Percentiles rank a stretch among this genome's conserved stretches.
Conservation (phyloP, 768 basidiomycete species). For the Leccinum subtestaceum region DNA sequence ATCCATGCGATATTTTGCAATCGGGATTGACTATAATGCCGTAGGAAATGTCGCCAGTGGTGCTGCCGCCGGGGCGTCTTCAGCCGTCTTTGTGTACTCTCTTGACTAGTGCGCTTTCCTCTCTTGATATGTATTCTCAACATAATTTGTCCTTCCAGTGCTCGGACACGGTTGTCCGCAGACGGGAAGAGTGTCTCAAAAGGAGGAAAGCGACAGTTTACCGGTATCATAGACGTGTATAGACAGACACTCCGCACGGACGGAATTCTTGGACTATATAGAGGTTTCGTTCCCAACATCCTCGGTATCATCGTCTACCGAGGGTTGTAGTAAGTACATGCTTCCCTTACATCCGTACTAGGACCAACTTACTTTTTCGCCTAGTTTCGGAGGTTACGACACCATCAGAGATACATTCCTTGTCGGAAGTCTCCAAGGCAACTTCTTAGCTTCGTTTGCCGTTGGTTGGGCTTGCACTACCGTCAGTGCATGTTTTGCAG, state of each 20-base stretch:
- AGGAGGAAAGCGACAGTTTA: conserved; percentile 41
- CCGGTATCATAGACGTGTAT: conserved; percentile 42
- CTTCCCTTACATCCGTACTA: neutral
- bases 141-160: conserved; percentile 21
- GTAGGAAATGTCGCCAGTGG: conserved; percentile 42
- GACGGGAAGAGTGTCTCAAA: conserved; percentile 37
- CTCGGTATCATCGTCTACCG: conserved; percentile 43
- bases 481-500: conserved; percentile 17
- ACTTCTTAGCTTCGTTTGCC: conserved; percentile 40
- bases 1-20: neutral
- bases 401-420: conserved; percentile 38
- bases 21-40: neutral
- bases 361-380: neutral
- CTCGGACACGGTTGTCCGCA: conserved; percentile 41
- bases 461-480: conserved; percentile 43
- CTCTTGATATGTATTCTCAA: neutral
- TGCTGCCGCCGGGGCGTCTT: conserved; percentile 43
- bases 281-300: conserved; percentile 42
- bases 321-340: conserved; percentile 39
- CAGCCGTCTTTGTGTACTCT: conserved; percentile 44
- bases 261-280: conserved; percentile 40
- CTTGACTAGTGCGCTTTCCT: conserved; percentile 38
- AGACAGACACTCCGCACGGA: conserved; percentile 41
- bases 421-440: conserved; percentile 37
- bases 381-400: conserved; percentile 45